Evolutionary conservation across 2,329 filamentous ascomycete genomes (phyloP).

Genomic region (Fusarium nematophilum): DNA sequence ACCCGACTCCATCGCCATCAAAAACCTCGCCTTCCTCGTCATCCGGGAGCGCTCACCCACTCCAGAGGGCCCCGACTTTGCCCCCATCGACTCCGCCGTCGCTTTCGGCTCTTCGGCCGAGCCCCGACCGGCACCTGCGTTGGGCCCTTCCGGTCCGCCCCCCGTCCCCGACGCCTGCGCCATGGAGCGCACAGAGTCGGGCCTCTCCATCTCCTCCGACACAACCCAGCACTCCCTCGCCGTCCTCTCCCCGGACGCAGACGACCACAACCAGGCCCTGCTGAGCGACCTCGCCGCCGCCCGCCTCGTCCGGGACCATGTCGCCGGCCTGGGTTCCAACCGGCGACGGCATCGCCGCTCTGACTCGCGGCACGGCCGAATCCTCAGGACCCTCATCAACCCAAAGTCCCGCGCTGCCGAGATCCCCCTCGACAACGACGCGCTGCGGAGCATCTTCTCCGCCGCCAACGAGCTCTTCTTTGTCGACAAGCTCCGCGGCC

Average conservation of each 20-base stretch:
- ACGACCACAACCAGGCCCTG: conserved; percentile 49
- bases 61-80: conserved; percentile 34
- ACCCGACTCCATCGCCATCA: conserved; percentile 45
- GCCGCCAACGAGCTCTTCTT: conserved; percentile 74
- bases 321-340: conserved; percentile 49
- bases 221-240: conserved; percentile 46
- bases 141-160: conserved; percentile 25
- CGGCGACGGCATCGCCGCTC: conserved; percentile 55
- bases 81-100: conserved; percentile 29
- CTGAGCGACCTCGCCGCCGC: conserved; percentile 61
- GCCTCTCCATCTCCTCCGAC: conserved; percentile 60
- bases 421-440: conserved; percentile 67
- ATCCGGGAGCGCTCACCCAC: conserved; percentile 50
- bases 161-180: conserved; percentile 34
- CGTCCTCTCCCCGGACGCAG: conserved; percentile 36
- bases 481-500: conserved; percentile 63
- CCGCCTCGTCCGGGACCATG: conserved; percentile 59
- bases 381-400: conserved; percentile 67
- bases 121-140: conserved; percentile 31
- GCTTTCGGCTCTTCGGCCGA: conserved; percentile 27
- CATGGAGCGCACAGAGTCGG: conserved; percentile 63
- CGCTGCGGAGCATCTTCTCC: conserved; percentile 68
- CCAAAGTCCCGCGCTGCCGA: conserved; percentile 58
- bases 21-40: conserved; percentile 52
- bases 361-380: conserved; percentile 66